Conservation (phyloP, 176 grass and related monocot genomes). For the Tillandsia leiboldiana region DNA sequence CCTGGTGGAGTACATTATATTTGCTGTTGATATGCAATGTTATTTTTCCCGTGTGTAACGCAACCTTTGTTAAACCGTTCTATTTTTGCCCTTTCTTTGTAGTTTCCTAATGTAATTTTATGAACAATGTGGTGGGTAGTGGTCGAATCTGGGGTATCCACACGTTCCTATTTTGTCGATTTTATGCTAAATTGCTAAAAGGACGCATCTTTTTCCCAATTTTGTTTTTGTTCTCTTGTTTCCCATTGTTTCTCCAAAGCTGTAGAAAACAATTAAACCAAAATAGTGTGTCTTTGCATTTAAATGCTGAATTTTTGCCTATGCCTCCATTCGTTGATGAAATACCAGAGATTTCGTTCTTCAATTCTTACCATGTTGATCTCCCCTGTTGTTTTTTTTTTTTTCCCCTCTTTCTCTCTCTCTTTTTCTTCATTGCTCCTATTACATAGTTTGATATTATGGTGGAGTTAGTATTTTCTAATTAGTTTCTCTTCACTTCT, state of each 20-base stretch:
- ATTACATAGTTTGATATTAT: background rate
- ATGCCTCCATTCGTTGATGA: slow-evolving; percentile 10
- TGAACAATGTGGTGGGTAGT: background rate
- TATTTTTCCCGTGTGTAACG: background rate
- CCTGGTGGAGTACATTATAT: background rate
- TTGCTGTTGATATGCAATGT: background rate
- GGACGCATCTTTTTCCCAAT: background rate
- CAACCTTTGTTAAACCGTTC: background rate
- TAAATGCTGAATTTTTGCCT: slow-evolving; percentile 27
- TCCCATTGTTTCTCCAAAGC: background rate
- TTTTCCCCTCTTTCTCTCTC: slow-evolving; percentile 6
- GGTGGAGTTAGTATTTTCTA: slow-evolving; percentile 1
- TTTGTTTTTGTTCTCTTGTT: background rate
- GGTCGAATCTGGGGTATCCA: background rate
- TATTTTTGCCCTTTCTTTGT: background rate
- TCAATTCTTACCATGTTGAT: background rate
- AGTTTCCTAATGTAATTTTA: background rate
- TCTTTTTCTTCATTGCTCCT: slow-evolving; percentile 7
- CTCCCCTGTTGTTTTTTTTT: slow-evolving; percentile 4
- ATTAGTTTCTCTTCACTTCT: background rate
- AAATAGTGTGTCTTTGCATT: slow-evolving; percentile 1
- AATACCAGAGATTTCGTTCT: background rate
- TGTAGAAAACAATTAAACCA: background rate
- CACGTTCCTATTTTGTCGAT: background rate
- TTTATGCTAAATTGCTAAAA: background rate